Base-by-base conservation (phyloP, 345 rosid species). In the Lepidium aucheri region DNA sequence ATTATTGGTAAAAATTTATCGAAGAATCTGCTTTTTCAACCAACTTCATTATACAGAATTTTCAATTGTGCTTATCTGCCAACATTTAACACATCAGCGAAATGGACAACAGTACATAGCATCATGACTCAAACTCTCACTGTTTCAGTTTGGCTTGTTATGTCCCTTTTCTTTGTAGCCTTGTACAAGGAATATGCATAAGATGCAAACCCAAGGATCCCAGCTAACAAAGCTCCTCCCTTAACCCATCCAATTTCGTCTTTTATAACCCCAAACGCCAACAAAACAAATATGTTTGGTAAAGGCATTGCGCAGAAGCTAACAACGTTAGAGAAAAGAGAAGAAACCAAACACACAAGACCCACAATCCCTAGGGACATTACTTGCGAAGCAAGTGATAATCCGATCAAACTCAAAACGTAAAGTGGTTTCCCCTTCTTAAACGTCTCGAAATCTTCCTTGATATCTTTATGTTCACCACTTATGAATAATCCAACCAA, bases 1-100 rank as follows among this genome's bases (percentile, higher is more conserved):
- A 84, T 75, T 77, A 76, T 64, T 86, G 87, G 92, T 86, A 70
- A 26, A 15, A 1, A 14, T 43, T 53, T 55, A 20, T 34, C 5
- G 32, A 57, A 36, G 30, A 36, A 35, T 46, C 10, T 36, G 28
- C 11, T 10, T 6, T 55, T 54, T 18, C 44, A 36, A 17, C 14
- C 1, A 17, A 35, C 3, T 33, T 35, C 20, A 44, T 22, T 44
- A 0, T 12, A 17, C 43, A 3, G 30, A 33, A 9, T 32, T 32
- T 15, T 2, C 4, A 2, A 8, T 9, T 9, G 9, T 33, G 3
- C 9, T 53, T 1, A 32, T 32, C 8, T 53, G 38, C 40, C 3
- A 52, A 30, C 41, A 38, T 11, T 15, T 43, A 46, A 8, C 5
- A 53, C 28, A 53, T 53, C 1, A 17, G 24, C 2, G 14, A 34